These are phyloP conservation scores for Ascocoryne sarcoides DNA, from an alignment of 2,329 filamentous ascomycete genomes.

Conservation along the genomic window DNA sequence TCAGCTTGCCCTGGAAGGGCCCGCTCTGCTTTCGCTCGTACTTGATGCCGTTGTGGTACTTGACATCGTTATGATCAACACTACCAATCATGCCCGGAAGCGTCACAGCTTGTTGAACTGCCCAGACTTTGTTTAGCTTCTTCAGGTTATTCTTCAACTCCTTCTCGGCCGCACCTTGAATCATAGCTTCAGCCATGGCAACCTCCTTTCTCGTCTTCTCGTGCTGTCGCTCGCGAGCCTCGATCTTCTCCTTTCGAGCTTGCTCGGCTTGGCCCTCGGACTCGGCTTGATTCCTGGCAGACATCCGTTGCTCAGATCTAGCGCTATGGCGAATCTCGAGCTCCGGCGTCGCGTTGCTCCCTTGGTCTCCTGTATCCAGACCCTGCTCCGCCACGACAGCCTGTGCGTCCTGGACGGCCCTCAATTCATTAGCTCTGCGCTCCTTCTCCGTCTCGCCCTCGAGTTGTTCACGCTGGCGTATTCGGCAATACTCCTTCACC, in stretches of 20 bases:
- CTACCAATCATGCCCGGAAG: slow-evolving; percentile 16
- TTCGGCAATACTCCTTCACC: slow-evolving; percentile 55
- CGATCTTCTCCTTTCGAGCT: slow-evolving; percentile 19
- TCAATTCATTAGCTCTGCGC: slow-evolving; percentile 36
- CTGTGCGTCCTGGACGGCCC: slow-evolving; percentile 20
- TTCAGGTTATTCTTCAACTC: slow-evolving; percentile 26
- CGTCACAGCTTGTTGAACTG: slow-evolving; percentile 21
- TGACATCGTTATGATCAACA: slow-evolving; percentile 38
- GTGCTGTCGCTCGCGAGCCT: slow-evolving; percentile 19
- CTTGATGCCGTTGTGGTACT: slow-evolving; percentile 50
- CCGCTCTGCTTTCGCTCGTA: slow-evolving; percentile 54
- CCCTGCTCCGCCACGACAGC: slow-evolving; percentile 14
- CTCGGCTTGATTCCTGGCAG: slow-evolving; percentile 20
- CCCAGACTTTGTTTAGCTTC: slow-evolving; percentile 26
- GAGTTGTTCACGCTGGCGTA: slow-evolving; percentile 46
- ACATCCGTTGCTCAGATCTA: slow-evolving; percentile 19
- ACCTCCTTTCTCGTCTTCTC: slow-evolving; percentile 25
- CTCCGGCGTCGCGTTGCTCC: slow-evolving; percentile 12
- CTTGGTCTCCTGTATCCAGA: slow-evolving; percentile 7
- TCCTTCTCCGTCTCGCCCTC: slow-evolving; percentile 43
- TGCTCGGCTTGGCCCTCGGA: slow-evolving; percentile 15
- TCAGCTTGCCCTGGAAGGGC: slow-evolving; percentile 54
- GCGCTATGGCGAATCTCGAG: slow-evolving; percentile 23
- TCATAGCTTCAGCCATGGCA: slow-evolving; percentile 19
- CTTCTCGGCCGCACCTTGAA: slow-evolving; percentile 19